phyloP scores from a whole-genome alignment of 768 basidiomycete genomes.

The Amanita subjunquillea region DNA sequence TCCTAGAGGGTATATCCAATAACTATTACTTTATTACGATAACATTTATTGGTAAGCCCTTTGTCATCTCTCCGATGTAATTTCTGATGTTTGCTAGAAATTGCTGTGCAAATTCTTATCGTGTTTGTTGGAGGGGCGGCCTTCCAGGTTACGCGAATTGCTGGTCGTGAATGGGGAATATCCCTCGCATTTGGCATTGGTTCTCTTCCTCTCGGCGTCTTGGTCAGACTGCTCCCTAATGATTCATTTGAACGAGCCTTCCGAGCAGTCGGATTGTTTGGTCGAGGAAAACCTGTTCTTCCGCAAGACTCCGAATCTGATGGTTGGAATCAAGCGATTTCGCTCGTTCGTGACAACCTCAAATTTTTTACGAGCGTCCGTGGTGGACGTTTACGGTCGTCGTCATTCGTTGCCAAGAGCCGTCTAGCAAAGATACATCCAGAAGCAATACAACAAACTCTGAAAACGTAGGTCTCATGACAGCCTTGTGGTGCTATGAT shows the following conservation, averaged over 20 bases:
- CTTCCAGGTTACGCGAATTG: slow-evolving; percentile 76
- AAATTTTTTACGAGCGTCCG: slow-evolving; percentile 72
- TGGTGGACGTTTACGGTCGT: slow-evolving; percentile 81
- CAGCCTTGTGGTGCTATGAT: neutral
- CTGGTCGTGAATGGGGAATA: slow-evolving; percentile 88
- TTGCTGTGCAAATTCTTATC: slow-evolving; percentile 78
- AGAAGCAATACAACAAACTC: slow-evolving; percentile 37
- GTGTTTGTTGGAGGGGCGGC: slow-evolving; percentile 88
- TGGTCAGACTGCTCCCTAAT: slow-evolving; percentile 77
- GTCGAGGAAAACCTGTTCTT: slow-evolving; percentile 45
- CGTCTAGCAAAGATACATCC: slow-evolving; percentile 37
- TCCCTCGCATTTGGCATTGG: slow-evolving; percentile 80
- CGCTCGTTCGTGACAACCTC: slow-evolving; percentile 80
- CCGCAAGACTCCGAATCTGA: slow-evolving; percentile 53
- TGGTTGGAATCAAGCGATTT: slow-evolving; percentile 73
- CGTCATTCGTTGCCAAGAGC: slow-evolving; percentile 78
- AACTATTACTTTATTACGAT: slow-evolving; percentile 84
- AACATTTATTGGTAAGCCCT: slow-evolving; percentile 66
- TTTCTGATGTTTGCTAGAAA: slow-evolving; percentile 40
- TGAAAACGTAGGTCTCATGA: slow-evolving; percentile 27
- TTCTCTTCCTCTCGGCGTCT: slow-evolving; percentile 78
- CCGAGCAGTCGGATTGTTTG: slow-evolving; percentile 43
- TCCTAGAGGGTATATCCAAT: slow-evolving; percentile 70
- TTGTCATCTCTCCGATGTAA: neutral
- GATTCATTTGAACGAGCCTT: slow-evolving; percentile 58